Evolutionary conservation across 805 yeast species (phyloP), one percentile per base, ranked within the genome.

Genomic region (Candida ipomoeae): DNA sequence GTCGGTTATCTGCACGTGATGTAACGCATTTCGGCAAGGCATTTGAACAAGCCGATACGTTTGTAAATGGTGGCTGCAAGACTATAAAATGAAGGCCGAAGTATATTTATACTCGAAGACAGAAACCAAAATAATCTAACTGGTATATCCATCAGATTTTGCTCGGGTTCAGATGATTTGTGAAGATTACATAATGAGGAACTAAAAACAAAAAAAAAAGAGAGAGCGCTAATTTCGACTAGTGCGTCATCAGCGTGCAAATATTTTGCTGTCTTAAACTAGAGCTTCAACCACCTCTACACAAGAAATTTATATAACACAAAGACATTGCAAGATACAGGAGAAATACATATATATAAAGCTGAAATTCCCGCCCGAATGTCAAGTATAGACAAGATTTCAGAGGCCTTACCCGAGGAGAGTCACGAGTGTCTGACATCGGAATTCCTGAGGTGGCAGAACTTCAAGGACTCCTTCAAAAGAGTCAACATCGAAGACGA

Each of bases 391-490:
- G 46, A 44, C 10, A 44, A 44, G 17, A 6, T 35, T 17, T 35
- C 46, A n/a, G 46, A 35, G 13, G 17, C 34, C 6, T 21, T 44
- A 17, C 46, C 46, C 5, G 46, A 44, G 26, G 33, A 26, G 14
- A 35, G 40, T 23, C 48, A 49, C 11, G 48, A 45, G 13, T 49
- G 53, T 33, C 53, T 21, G 17, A 50, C 56, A 6, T 45, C 56
- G 18, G 52, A 53, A 33, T 48, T 41, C 18, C 58, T 55, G 58
- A 69, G 64, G 59, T 77, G 80, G 80, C 68, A 65, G 48, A 58
- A 58, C 23, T 71, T 79, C 56, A 74, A 68, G 54, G 81, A 79
- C 59, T 78, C 83, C 5, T 79, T 79, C 67, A 78, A 70, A 59
- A 63, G 71, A 21, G 67, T 60, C 33, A 57, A 58, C 13, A 55